Conservation (phyloP, 2,329 filamentous ascomycete genomes). For the Epicoccum nigrum region DNA sequence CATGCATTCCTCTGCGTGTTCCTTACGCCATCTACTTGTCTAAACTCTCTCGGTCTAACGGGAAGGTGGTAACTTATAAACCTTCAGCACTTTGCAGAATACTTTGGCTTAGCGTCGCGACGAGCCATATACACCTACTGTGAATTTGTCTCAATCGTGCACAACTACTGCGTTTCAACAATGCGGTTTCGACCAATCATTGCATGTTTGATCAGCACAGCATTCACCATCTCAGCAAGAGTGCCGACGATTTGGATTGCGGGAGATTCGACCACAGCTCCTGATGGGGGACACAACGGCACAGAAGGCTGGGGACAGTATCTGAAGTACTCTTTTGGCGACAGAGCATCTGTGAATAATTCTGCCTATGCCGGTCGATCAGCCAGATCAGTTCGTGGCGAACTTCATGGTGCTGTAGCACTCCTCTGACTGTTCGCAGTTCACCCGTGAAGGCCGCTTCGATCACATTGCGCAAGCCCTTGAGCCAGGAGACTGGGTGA, state of each 20-base stretch:
- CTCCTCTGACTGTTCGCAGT: slow-evolving; percentile 35
- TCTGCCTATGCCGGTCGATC: slow-evolving; percentile 68
- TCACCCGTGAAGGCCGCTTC: slow-evolving; percentile 68
- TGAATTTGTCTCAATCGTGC: too few species aligned
- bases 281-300: slow-evolving; percentile 48
- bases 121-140: not conserved
- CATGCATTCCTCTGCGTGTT: not conserved
- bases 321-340: slow-evolving; percentile 58
- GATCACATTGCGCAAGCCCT: slow-evolving; percentile 59
- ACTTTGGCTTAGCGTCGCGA: not conserved
- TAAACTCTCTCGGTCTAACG: not conserved
- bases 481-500: slow-evolving; percentile 64
- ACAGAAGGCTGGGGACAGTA: slow-evolving; percentile 63
- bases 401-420: too few species aligned
- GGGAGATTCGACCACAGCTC: slow-evolving; percentile 66
- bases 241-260: slow-evolving; percentile 49
- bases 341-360: slow-evolving; percentile 59
- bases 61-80: slow-evolving; percentile 1
- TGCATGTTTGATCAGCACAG: slow-evolving; percentile 1
- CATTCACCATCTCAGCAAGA: not conserved
- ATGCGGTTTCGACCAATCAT: slow-evolving; percentile 5
- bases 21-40: not conserved
- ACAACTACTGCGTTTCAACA: not conserved
- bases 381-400: slow-evolving; percentile 57
- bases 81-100: slow-evolving; percentile 7